phyloP scores from a whole-genome alignment of 768 basidiomycete species.

The Amanita phalloides region DNA sequence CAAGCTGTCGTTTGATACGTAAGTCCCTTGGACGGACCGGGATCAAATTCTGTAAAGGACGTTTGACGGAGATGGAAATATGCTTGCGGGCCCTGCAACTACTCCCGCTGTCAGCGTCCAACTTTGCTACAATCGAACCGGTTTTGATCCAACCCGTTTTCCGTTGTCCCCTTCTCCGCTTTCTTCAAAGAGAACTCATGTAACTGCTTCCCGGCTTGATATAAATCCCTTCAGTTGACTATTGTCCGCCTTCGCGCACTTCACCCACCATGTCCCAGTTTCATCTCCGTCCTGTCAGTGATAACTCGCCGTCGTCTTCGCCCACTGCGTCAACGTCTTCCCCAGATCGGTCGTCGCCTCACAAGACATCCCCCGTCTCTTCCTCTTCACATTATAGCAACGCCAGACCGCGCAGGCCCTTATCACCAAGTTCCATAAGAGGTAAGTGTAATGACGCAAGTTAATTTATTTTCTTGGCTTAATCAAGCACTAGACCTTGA shows the following conservation, averaged over 20 bases:
- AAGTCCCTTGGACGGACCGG: slow-evolving; percentile 5
- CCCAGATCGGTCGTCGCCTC: slow-evolving; percentile 25
- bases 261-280: slow-evolving; percentile 23
- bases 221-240: slow-evolving; percentile 16
- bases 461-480: neutral
- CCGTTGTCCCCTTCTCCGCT: slow-evolving; percentile 12
- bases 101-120: slow-evolving; percentile 5
- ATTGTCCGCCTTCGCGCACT: slow-evolving; percentile 6
- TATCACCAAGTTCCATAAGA: slow-evolving; percentile 54
- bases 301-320: slow-evolving; percentile 39
- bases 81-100: slow-evolving; percentile 6
- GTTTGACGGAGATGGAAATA: slow-evolving; percentile 8
- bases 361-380: slow-evolving; percentile 20
- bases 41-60: slow-evolving; percentile 6
- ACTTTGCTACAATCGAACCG: slow-evolving; percentile 15
- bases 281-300: slow-evolving; percentile 48
- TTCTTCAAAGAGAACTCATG: slow-evolving; percentile 10
- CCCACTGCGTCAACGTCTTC: slow-evolving; percentile 39
- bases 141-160: slow-evolving; percentile 18
- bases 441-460: slow-evolving; percentile 24
- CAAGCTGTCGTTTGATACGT: slow-evolving; percentile 6
- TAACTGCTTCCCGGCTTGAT: slow-evolving; percentile 16
- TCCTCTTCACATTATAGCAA: slow-evolving; percentile 9
- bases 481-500: slow-evolving; percentile 42
- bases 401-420: slow-evolving; percentile 33